phyloP scores from a whole-genome alignment of 2,329 filamentous ascomycete genomes.

The Phialophora tarda region DNA sequence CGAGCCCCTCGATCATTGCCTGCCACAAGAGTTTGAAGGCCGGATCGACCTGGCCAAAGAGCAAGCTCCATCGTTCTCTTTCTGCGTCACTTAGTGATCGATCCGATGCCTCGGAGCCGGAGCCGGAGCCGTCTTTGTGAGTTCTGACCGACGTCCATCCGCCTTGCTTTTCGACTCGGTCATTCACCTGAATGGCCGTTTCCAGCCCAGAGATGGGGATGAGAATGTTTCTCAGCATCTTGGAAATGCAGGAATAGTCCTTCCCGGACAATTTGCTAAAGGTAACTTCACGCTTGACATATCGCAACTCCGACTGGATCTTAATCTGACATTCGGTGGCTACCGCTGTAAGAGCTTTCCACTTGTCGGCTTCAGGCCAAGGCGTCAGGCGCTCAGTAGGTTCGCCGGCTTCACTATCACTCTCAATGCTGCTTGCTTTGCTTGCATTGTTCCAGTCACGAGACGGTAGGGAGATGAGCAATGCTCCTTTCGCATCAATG shows the following conservation, averaged over 20 bases:
- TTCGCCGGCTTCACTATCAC: slow-evolving; percentile 20
- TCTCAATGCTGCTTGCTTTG: slow-evolving; percentile 37
- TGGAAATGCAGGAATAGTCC: slow-evolving; percentile 65
- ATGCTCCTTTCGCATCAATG: slow-evolving; percentile 66
- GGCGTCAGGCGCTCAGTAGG: slow-evolving; percentile 14
- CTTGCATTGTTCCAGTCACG: slow-evolving; percentile 49
- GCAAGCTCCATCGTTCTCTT: slow-evolving; percentile 25
- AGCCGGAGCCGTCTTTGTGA: slow-evolving; percentile 15
- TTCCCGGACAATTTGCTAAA: slow-evolving; percentile 70
- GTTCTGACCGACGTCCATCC: slow-evolving; percentile 24
- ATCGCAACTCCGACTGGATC: slow-evolving; percentile 68
- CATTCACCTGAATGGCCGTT: slow-evolving; percentile 27
- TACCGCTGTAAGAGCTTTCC: slow-evolving; percentile 51
- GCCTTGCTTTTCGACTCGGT: slow-evolving; percentile 29
- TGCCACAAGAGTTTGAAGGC: slow-evolving; percentile 18
- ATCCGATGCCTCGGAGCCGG: slow-evolving; percentile 5
- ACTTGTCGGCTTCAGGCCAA: slow-evolving; percentile 42
- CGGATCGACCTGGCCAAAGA: slow-evolving; percentile 22
- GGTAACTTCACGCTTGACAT: slow-evolving; percentile 76
- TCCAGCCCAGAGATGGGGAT: slow-evolving; percentile 25
- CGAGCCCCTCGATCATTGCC: slow-evolving; percentile 32
- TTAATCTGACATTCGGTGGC: slow-evolving; percentile 68
- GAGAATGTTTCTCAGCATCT: slow-evolving; percentile 29
- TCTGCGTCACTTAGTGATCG: slow-evolving; percentile 11
- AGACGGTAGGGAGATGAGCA: slow-evolving; percentile 56